Base-by-base conservation (phyloP, 371 early-diverging fungal species). In the Rhizopus stolonifer region DNA sequence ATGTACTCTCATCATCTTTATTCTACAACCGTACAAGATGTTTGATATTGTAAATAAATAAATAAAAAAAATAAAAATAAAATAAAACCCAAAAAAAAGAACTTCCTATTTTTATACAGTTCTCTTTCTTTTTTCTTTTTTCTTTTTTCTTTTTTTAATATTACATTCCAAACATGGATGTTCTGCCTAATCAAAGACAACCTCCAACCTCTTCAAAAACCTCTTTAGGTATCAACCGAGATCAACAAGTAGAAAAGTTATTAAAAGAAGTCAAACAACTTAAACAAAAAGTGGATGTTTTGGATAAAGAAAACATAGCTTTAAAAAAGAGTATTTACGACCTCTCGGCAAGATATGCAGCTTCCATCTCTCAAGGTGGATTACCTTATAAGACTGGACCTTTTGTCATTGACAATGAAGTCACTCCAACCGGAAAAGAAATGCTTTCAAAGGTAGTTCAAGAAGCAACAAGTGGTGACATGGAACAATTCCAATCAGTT, bases 281-380 rank as follows among this genome's bases (percentile, higher is more conserved):
- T 22, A 90, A 89, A 65, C 85, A 82, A 55, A 87, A 85, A 59
- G 85, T 90, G 9, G 92, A 89, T 57, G 56, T 80, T 6, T 68
- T 93, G 22, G 92, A 92, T 54, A 88, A 88, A 57, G 94, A 93
- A 61, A 93, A 92, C 67, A 79, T 69, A 34, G 83, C 86, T 1
- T 69, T 93, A 25, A 93, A 92, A 46, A 92, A 92, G 66, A 86
- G 86, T 26, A 83, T 93, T 29, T 92, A 84, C 56, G 92, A 93
- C 46, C 79, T 93, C 34, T 89, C 91, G 11, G 82, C 82, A 21
- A 73, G 86, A 31, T 91, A 88, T 71, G 86, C 85, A 15, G 72
- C 81, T 17, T 63, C 77, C 52, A 56, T 81, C 56, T 67, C 78
- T 29, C 78, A 79, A 70, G 67, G 73, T 33, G 59, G 72, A 0